phyloP scores from a whole-genome alignment of 179 eudicot genomes.

The Pouteria campechiana region DNA sequence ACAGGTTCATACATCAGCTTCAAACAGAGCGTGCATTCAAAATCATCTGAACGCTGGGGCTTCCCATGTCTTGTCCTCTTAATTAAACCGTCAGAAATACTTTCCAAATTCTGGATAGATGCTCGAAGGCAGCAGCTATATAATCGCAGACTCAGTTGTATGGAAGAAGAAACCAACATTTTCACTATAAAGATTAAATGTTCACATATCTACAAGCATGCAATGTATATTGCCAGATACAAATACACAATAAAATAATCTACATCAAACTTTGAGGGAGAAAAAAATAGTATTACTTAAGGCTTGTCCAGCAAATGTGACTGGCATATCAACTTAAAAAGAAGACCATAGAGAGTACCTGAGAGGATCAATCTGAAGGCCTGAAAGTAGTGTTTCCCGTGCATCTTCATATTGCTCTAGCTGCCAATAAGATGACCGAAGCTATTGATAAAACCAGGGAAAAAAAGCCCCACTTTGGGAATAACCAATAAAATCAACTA shows the following conservation, averaged over 20 bases:
- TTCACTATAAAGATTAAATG: too few species aligned
- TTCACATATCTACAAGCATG: too few species aligned
- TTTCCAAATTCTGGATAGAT: constrained; percentile 54
- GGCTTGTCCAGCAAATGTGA: not conserved
- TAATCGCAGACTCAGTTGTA: too few species aligned
- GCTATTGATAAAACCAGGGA: not conserved
- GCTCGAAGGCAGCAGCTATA: constrained; percentile 31
- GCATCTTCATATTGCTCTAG: constrained; percentile 75
- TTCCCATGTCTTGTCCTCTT: constrained; percentile 37
- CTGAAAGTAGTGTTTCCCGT: constrained; percentile 53
- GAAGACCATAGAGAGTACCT: too few species aligned
- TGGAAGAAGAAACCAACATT: too few species aligned
- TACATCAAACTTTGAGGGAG: not conserved
- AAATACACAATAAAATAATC: constrained; percentile 6
- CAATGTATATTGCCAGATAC: constrained; percentile 14
- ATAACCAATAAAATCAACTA: too few species aligned
- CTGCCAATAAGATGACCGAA: constrained; percentile 37
- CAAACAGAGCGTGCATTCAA: constrained; percentile 94
- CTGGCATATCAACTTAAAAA: too few species aligned
- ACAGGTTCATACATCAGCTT: constrained; percentile 89
- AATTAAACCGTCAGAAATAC: constrained; percentile 17
- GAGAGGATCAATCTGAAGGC: constrained; percentile 82
- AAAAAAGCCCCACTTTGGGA: not conserved
- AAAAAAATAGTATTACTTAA: not conserved
- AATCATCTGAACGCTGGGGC: constrained; percentile 82